Evolutionary conservation across 345 rosid genomes (phyloP).

Genomic region (Toxicodendron radicans): DNA sequence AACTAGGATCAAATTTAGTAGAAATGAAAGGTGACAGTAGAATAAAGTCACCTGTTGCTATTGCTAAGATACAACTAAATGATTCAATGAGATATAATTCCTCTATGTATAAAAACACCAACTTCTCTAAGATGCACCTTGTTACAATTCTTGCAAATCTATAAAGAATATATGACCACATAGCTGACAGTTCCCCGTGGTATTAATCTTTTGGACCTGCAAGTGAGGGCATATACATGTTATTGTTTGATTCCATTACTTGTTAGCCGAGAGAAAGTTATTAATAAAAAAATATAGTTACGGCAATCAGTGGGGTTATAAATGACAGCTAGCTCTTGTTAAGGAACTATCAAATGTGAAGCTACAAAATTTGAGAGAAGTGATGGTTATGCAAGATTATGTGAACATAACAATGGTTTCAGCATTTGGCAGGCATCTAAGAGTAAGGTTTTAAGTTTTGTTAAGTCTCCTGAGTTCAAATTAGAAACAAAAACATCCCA

Average conservation of each 20-base stretch:
- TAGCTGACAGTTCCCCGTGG: neutral
- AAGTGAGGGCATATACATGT: neutral
- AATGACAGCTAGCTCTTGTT: neutral
- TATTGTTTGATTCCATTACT: neutral
- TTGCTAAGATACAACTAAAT: neutral
- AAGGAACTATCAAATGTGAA: neutral
- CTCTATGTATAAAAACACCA: neutral
- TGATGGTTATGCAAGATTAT: neutral
- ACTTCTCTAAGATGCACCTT: neutral
- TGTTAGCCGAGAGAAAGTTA: neutral
- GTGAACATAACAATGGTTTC: neutral
- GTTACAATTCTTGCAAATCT: neutral
- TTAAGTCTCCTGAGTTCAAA: neutral
- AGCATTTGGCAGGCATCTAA: neutral
- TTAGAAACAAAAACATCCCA: neutral
- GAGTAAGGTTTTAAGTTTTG: neutral
- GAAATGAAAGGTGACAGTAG: neutral
- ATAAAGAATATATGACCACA: neutral
- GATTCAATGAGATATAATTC: neutral
- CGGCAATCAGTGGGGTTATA: neutral
- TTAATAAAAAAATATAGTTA: too few species aligned
- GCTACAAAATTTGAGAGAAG: neutral
- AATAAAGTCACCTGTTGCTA: neutral
- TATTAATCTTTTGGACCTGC: constrained; percentile 19
- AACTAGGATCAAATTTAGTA: neutral